These are phyloP conservation scores for Russula earlei DNA, from an alignment of 768 basidiomycete genomes.

Conservation along the genomic window DNA sequence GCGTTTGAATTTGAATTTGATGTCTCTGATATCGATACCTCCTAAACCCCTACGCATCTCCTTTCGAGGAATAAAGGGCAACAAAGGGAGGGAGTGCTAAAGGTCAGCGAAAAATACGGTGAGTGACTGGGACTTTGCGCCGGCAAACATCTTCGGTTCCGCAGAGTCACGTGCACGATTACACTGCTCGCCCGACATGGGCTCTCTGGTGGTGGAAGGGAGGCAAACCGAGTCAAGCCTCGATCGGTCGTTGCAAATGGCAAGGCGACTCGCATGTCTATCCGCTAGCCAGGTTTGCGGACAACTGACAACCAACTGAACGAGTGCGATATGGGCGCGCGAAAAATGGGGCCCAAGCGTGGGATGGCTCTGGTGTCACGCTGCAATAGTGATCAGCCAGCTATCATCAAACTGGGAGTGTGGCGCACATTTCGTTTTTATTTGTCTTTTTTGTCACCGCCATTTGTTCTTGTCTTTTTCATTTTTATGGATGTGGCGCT, in stretches of 20 bases:
- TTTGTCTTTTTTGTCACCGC: not conserved
- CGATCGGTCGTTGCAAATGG: too few relatives aligned
- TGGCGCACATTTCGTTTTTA: not conserved
- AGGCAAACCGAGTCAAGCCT: not conserved
- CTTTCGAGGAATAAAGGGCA: not conserved
- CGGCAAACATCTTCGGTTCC: too few relatives aligned
- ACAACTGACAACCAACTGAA: too few relatives aligned
- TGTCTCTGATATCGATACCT: not conserved
- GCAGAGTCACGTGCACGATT: not conserved
- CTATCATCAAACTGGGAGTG: too few relatives aligned
- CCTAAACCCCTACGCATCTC: not conserved
- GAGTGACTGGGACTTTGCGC: too few relatives aligned
- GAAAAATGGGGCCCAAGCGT: not conserved
- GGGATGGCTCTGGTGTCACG: slow-evolving; percentile 11
- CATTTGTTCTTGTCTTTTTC: not conserved
- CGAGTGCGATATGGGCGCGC: slow-evolving; percentile 1
- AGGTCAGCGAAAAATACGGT: too few relatives aligned
- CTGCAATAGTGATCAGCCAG: too few relatives aligned
- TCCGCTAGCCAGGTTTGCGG: not conserved
- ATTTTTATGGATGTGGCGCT: not conserved
- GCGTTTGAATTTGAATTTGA: not conserved
- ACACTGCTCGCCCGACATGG: not conserved
- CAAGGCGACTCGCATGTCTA: too few relatives aligned
- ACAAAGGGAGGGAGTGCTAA: too few relatives aligned
- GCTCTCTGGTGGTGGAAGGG: too few relatives aligned